Base-by-base conservation (phyloP, 805 yeast genomes). In the Candida koratica region DNA sequence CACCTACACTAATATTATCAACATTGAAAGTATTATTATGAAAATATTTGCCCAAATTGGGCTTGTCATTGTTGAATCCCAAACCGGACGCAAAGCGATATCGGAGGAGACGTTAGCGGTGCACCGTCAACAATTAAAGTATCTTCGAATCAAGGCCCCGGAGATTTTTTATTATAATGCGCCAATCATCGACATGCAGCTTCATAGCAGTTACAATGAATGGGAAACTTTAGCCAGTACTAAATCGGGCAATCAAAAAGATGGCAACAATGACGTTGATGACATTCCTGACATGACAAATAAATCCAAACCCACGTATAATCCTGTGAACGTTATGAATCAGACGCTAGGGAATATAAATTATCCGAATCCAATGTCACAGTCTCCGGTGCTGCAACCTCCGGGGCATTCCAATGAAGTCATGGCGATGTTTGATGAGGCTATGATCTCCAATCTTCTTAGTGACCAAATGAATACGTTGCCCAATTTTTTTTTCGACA, bases 401-500 rank as follows among this genome's bases (percentile, higher is more conserved):
- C 33, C 30, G 23, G 37, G 37, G 5, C 15, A 34, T 37, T 45
- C 34, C 30, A 12, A 14, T 28, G 10, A 20, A 8, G 56, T 51
- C 15, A 39, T 39, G 13, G 56, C 52, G 15, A 39, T 39, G 13
- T 38, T 54, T 10, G 40, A 46, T 20, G 58, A 52, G 18, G 64
- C 56, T n/a, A 45, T 44, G 5, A 28, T 51, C 5, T 37, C 48
- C 10, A 46, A 39, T 37, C 44, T 51, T 41, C 41, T 55, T 6
- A 48, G 41, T 25, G 43, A 51, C 10, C 64, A 58, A 37, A 44
- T 58, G 46, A 47, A 50, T 34, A 51, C 46, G 23, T 39, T 64
- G 37, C 70, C 71, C 5, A 65, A 64, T 41, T 61, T 55, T 36
- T 64, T 65, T 43, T 62, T 56, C 36, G 71, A 65, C 38, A 61